These are phyloP conservation scores for Neurospora sp. DNA, from an alignment of 2,329 filamentous ascomycete species.

Conservation along the genomic window DNA sequence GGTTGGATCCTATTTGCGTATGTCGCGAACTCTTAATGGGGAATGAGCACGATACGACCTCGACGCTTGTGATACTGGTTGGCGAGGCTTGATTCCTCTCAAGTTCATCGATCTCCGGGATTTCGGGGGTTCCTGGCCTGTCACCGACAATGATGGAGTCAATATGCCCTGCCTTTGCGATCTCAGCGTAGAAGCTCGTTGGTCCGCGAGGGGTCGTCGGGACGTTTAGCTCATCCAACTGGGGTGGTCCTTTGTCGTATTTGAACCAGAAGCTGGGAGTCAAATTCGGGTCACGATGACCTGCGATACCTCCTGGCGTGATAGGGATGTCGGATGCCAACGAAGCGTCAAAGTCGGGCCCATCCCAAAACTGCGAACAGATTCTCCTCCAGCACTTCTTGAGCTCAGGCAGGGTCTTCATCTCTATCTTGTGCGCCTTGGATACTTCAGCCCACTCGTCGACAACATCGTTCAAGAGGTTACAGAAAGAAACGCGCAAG, in stretches of 20 bases:
- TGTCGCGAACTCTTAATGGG: slow-evolving; percentile 40
- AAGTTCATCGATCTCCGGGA: slow-evolving; percentile 17
- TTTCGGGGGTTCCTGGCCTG: slow-evolving; percentile 39
- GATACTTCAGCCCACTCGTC: slow-evolving; percentile 40
- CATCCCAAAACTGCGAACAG: slow-evolving; percentile 84
- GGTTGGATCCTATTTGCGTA: slow-evolving; percentile 28
- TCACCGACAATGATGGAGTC: slow-evolving; percentile 36
- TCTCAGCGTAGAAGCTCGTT: slow-evolving; percentile 36
- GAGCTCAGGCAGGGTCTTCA: slow-evolving; percentile 86
- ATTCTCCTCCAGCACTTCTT: slow-evolving; percentile 97
- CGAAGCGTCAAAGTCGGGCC: slow-evolving; percentile 52
- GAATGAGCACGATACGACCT: slow-evolving; percentile 55
- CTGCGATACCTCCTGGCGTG: slow-evolving; percentile 62
- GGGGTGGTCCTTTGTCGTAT: slow-evolving; percentile 33
- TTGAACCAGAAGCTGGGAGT: slow-evolving; percentile 46
- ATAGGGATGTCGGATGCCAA: slow-evolving; percentile 57
- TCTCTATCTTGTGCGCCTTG: slow-evolving; percentile 38
- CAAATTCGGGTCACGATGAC: slow-evolving; percentile 44
- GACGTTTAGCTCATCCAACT: slow-evolving; percentile 31
- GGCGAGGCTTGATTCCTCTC: slow-evolving; percentile 37
- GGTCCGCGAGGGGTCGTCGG: slow-evolving; percentile 19
- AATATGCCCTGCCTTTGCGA: slow-evolving; percentile 35
- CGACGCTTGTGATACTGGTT: slow-evolving; percentile 47
- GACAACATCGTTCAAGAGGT: slow-evolving; percentile 62
- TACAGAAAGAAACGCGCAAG: slow-evolving; percentile 69